Conservation (phyloP, 2,329 filamentous ascomycete species). For the Verticillium klebahnii region DNA sequence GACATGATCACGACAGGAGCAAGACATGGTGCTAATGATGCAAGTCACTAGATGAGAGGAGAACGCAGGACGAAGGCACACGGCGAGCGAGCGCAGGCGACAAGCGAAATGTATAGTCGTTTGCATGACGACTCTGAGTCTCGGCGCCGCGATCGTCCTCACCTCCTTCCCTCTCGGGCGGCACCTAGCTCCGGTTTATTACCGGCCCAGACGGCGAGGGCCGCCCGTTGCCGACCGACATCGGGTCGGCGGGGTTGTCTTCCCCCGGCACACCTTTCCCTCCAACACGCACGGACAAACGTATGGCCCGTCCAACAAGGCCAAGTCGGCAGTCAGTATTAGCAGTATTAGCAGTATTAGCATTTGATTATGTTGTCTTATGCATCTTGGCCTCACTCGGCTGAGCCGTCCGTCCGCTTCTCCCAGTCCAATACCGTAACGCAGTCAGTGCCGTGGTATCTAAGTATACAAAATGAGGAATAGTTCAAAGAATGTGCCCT, state of each 20-base stretch:
- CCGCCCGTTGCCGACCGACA: not conserved
- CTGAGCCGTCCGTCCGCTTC: not conserved
- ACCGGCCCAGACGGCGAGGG: not conserved
- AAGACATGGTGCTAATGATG: not conserved
- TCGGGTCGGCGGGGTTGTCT: not conserved
- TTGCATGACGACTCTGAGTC: not conserved
- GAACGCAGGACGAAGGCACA: not conserved
- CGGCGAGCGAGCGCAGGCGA: not conserved
- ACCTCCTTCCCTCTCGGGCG: not conserved
- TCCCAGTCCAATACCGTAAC: not conserved
- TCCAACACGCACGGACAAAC: not conserved
- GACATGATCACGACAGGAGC: not conserved
- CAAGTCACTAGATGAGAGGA: not conserved
- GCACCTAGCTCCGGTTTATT: not conserved
- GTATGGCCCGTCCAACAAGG: not conserved
- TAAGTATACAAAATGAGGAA: slow-evolving; percentile 1
- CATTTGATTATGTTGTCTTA: not conserved
- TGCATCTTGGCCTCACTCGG: not conserved
- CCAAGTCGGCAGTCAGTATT: no score
- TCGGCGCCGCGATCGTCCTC: not conserved
- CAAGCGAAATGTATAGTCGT: not conserved
- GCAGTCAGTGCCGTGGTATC: not conserved
- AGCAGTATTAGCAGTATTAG: not conserved
- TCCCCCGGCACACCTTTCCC: not conserved
- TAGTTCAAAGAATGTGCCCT: not conserved